phyloP scores from a whole-genome alignment of 805 yeast genomes.

The Cyberlindnera bimundalis region DNA sequence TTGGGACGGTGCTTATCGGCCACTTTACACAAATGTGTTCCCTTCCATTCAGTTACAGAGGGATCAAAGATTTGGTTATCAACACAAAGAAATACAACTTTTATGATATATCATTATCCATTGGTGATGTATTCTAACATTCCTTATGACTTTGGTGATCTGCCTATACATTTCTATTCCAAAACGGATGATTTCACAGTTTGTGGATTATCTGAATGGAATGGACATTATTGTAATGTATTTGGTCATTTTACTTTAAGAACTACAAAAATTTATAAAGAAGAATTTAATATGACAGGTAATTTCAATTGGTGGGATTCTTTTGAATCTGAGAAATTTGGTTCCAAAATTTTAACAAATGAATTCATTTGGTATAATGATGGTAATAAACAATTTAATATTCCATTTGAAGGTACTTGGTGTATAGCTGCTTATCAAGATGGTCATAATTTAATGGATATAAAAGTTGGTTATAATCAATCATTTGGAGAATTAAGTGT shows the following conservation, averaged over 20 bases:
- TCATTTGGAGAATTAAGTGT: conserved; percentile 3
- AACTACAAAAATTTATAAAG: conserved; percentile 3
- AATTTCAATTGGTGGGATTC: conserved; percentile 14
- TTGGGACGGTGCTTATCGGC: not conserved
- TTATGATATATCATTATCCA: conserved; percentile 11
- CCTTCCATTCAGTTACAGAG: conserved; percentile 1
- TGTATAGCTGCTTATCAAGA: conserved; percentile 13
- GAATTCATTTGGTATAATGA: conserved; percentile 11
- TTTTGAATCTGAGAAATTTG: conserved; percentile 10
- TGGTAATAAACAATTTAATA: not conserved
- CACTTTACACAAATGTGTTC: conserved; percentile 3
- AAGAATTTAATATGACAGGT: not conserved
- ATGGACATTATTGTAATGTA: conserved; percentile 10
- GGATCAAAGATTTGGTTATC: conserved; percentile 6
- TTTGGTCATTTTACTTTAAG: conserved; percentile 13
- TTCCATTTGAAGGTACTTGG: conserved; percentile 12
- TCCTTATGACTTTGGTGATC: conserved; percentile 7
- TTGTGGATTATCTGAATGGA: conserved; percentile 11
- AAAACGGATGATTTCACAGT: conserved; percentile 13
- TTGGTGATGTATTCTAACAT: conserved; percentile 9
- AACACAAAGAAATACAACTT: conserved; percentile 10
- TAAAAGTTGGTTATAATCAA: not conserved
- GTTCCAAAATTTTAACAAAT: conserved; percentile 6
- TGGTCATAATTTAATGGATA: conserved; percentile 2
- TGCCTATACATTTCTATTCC: conserved; percentile 13